Evolutionary conservation across 2,329 filamentous ascomycete species (phyloP).

Genomic region (Nannizzia gypsea): DNA sequence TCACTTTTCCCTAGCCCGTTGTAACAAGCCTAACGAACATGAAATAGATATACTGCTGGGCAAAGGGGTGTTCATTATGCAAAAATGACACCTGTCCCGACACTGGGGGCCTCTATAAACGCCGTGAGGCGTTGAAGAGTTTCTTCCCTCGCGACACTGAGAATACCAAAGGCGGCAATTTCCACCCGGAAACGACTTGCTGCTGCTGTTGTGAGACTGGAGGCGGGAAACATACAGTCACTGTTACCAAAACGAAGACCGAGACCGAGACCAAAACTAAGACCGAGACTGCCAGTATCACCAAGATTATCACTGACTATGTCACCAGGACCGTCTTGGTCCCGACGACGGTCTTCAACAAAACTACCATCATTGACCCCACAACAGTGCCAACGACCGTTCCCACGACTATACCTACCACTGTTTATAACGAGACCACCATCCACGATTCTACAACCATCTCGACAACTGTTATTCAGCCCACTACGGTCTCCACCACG

Average conservation of each 20-base stretch:
- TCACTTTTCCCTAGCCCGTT: not conserved
- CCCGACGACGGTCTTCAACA: not conserved
- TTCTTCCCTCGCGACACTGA: not conserved
- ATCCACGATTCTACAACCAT: conserved; percentile 3
- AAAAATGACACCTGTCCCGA: not conserved
- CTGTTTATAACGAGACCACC: not conserved
- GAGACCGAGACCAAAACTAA: conserved; percentile 10
- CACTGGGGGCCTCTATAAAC: not conserved
- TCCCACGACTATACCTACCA: conserved; percentile 5
- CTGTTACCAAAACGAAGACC: conserved; percentile 9
- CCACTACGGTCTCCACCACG: conserved; percentile 5
- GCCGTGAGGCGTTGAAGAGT: not conserved
- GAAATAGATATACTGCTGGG: not conserved
- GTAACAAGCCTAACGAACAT: not conserved
- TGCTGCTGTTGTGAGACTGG: conserved; percentile 2
- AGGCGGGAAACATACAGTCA: conserved; percentile 1
- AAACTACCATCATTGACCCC: not conserved
- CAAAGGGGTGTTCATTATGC: not conserved
- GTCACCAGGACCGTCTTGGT: not conserved
- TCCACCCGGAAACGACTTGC: not conserved
- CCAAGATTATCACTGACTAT: conserved; percentile 2
- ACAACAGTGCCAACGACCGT: not conserved
- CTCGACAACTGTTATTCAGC: conserved; percentile 4
- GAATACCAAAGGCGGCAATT: not conserved
- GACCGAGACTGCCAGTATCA: conserved; percentile 6